A percentile compares a stretch with the other conserved stretches of the same genome.
Evolutionary conservation across 148 eudicot genomes (phyloP).

Genomic region (Talinum fruticosum): DNA sequence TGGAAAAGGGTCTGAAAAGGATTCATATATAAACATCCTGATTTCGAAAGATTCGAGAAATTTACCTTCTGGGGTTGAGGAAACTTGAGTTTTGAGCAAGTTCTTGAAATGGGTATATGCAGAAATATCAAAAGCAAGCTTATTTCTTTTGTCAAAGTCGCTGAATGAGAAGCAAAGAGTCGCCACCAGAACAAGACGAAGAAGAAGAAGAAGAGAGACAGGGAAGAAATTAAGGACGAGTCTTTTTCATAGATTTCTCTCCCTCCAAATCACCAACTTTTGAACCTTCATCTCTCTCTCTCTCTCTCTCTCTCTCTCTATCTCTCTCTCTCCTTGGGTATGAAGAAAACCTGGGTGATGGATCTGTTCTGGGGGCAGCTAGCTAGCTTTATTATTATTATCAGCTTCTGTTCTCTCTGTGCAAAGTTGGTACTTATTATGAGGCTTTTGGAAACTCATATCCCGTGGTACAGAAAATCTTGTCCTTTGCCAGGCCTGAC

Average conservation of each 20-base stretch:
- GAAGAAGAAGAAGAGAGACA: constrained; percentile 2
- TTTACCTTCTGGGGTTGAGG: neutral
- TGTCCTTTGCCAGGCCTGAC: constrained; percentile 49
- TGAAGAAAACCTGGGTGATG: constrained; percentile 47
- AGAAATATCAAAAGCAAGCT: neutral
- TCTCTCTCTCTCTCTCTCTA: constrained; percentile 20
- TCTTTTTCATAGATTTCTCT: constrained; percentile 21
- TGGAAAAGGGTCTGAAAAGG: too few relatives aligned
- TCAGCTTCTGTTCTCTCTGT: constrained; percentile 8
- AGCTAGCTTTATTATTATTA: constrained; percentile 12
- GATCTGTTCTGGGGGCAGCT: constrained; percentile 19
- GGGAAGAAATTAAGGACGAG: constrained; percentile 7
- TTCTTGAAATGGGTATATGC: neutral
- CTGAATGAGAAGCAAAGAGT: constrained; percentile 13
- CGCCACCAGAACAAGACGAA: constrained; percentile 8
- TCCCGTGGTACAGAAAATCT: constrained; percentile 47
- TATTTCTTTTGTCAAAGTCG: constrained; percentile 9
- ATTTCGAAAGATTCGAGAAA: too few relatives aligned
- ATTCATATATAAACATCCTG: neutral
- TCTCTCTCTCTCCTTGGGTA: constrained; percentile 31
- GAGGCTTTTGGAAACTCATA: constrained; percentile 28
- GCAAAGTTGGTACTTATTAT: constrained; percentile 29
- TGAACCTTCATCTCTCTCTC: constrained; percentile 6
- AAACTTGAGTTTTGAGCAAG: neutral
- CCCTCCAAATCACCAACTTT: constrained; percentile 1